These are phyloP conservation scores for Lasiodiplodia citricola DNA, from an alignment of 2,329 filamentous ascomycete species.

Conservation along the genomic window DNA sequence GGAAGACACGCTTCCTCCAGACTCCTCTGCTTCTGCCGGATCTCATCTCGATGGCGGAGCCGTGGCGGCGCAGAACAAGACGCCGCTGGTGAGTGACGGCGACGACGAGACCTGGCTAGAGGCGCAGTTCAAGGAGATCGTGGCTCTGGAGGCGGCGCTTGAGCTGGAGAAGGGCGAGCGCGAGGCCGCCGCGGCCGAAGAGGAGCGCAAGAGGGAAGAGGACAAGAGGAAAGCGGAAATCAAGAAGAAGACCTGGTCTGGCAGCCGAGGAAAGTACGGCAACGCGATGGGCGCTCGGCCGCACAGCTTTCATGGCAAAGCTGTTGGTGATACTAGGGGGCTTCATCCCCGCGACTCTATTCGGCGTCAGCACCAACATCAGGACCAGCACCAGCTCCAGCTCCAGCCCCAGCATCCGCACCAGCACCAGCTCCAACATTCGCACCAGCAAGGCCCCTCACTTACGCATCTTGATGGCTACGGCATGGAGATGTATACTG, in stretches of 20 bases:
- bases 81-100: too few species aligned
- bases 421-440: neutral
- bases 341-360: too few species aligned
- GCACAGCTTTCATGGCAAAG: neutral
- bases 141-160: neutral
- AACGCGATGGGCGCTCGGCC: neutral
- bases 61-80: too few species aligned
- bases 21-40: too few species aligned
- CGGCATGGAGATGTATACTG: neutral
- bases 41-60: too few species aligned
- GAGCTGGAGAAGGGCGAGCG: neutral
- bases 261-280: conserved; percentile 6
- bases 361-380: neutral
- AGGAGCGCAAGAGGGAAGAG: neutral
- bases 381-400: neutral
- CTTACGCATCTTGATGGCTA: neutral
- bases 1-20: neutral
- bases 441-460: neutral
- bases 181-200: neutral
- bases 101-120: neutral
- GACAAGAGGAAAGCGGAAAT: neutral
- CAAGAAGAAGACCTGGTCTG: neutral
- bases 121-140: neutral
- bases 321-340: neutral
- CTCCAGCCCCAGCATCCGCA: too few species aligned